These are phyloP conservation scores for Trichoderma virens DNA, from an alignment of 495 filamentous ascomycete genomes.

Conservation along the genomic window DNA sequence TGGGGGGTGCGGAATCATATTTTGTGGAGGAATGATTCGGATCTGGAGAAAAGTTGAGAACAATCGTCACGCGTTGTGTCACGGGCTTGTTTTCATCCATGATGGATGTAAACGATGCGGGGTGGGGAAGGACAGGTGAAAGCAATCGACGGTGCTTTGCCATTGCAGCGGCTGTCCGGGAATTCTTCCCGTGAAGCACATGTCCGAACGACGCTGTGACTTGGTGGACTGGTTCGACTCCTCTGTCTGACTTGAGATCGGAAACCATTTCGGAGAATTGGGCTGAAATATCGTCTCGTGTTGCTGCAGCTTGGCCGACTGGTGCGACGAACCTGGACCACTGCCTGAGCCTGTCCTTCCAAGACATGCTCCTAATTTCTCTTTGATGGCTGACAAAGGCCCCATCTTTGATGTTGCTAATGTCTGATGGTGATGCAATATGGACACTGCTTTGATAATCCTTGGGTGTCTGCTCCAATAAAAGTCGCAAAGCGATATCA, in stretches of 20 bases:
- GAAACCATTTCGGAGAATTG: not conserved
- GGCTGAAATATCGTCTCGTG: not conserved
- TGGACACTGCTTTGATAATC: not conserved
- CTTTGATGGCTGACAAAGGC: not conserved
- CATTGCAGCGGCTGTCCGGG: not conserved
- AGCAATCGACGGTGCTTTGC: constrained; percentile 13
- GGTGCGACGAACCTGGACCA: constrained; percentile 32
- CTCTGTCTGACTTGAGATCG: not conserved
- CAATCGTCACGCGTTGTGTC: constrained; percentile 11
- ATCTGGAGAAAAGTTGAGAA: constrained; percentile 18
- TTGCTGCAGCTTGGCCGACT: not conserved
- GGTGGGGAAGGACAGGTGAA: constrained; percentile 17
- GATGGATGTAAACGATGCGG: constrained; percentile 18
- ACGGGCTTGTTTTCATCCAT: constrained; percentile 7
- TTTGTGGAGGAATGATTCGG: constrained; percentile 1
- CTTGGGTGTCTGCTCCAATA: constrained; percentile 18
- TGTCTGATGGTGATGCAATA: not conserved
- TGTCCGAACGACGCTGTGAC: constrained; percentile 30
- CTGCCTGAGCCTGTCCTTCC: constrained; percentile 32
- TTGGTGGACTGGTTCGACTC: constrained; percentile 2
- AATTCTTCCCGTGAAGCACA: constrained; percentile 23
- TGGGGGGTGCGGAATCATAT: constrained; percentile 21
- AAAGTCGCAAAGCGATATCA: constrained; percentile 36
- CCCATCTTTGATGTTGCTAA: not conserved
- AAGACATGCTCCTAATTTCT: constrained; percentile 21